phyloP scores from a whole-genome alignment of 2,329 filamentous ascomycete species.

The Fusarium acutatum region DNA sequence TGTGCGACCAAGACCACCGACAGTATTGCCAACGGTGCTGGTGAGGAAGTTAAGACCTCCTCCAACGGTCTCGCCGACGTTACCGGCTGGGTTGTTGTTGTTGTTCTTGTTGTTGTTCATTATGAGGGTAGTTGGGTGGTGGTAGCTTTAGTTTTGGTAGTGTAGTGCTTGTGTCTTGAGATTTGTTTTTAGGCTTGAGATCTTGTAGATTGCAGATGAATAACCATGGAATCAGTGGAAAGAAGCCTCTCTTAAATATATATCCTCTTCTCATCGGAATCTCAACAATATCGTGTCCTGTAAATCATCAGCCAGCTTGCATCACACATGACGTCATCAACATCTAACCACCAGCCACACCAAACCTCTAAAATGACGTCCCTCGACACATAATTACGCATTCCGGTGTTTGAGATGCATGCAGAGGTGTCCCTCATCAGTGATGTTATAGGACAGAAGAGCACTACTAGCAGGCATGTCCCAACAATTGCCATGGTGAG shows the following conservation, averaged over 20 bases:
- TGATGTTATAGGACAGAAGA: conserved; percentile 18
- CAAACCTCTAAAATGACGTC: conserved; percentile 35
- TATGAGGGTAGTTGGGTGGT: no score
- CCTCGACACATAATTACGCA: conserved; percentile 32
- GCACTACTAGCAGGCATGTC: conserved; percentile 18
- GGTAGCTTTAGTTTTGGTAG: no score
- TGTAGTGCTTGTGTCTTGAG: not conserved
- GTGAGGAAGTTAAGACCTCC: conserved; percentile 52
- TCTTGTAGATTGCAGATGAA: not conserved
- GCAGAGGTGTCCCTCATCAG: conserved; percentile 4
- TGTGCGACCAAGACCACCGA: conserved; percentile 52
- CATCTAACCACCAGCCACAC: conserved; percentile 24
- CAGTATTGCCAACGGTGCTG: conserved; percentile 51
- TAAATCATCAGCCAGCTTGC: conserved; percentile 10
- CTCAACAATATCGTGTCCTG: conserved; percentile 19
- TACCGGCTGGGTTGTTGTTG: conserved; percentile 40
- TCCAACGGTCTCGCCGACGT: conserved; percentile 46
- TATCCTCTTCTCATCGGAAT: not conserved
- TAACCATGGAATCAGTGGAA: not conserved
- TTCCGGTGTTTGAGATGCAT: conserved; percentile 10
- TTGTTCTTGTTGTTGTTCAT: conserved; percentile 37
- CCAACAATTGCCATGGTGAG: not conserved
- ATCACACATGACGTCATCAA: conserved; percentile 38
- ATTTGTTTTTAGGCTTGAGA: not conserved
- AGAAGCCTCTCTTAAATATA: conserved; percentile 12